Base-by-base conservation (phyloP, 352 stramenopile genomes). In the Phytophthora multivora region DNA sequence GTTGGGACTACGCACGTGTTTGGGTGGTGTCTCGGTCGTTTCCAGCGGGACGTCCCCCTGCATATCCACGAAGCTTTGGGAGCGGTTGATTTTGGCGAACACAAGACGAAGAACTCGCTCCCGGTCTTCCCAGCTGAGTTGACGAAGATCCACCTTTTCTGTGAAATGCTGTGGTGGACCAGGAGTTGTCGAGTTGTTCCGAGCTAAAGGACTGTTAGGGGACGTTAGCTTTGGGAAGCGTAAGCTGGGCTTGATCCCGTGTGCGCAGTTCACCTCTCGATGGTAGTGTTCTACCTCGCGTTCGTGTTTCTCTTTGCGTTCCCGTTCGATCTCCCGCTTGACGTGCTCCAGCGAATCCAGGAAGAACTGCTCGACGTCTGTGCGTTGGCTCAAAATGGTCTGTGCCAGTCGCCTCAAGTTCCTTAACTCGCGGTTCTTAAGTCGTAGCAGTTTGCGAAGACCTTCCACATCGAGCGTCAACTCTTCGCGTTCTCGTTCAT, bases 351-450 rank as follows among this genome's bases (percentile, higher is more conserved):
- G 76, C 15, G 91, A 89, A 58, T 98, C 91, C 38, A 98, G 59
- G 52, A 98, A 97, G 69, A 97, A 98, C 53, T 97, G 88, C 54
- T 95, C 84, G 5, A 94, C 68, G 39, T 98, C 93, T 4, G 88
- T 97, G 31, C 94, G 79, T 66, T 98, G 95, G 43, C 92, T 81
- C 35, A 98, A 71, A 42, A 98, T 96, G 12, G 83, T 93, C 59
- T 98, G 83, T 5, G 91, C 83, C 12, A 98, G 85, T 31, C 80
- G 79, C 23, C 91, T 78, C 31, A 98, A 73, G 50, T 96, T 93
- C 12, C 84, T 77, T 31, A 98, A 70, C 80, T 98, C 95, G 53
- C 95, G 93, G 72, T 98, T 98, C 63, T 98, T 98, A 15, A 98
- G 75, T 11, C 79, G 71, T 21, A 98, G 53, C 16, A 98, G 69